Percentiles rank a stretch among this genome's conserved stretches.
phyloP scores from a whole-genome alignment of 352 stramenopile species.

The Nothophytophthora sp. region DNA sequence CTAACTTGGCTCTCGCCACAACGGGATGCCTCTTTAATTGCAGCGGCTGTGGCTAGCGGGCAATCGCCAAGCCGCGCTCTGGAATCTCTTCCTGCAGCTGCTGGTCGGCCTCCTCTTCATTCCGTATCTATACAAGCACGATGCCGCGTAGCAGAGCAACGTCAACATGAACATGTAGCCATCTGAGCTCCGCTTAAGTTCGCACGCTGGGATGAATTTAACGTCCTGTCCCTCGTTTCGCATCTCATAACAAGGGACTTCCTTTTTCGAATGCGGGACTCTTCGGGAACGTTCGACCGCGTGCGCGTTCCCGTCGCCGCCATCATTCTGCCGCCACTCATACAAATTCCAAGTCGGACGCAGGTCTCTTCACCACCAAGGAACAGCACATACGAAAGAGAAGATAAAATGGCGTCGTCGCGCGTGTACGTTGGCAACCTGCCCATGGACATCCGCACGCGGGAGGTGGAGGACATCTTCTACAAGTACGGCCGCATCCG shows the following conservation, averaged over 20 bases:
- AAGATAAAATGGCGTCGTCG: slow-evolving; percentile 26
- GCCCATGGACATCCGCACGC: slow-evolving; percentile 71
- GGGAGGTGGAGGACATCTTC: slow-evolving; percentile 77
- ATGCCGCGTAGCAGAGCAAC: slow-evolving; percentile 26
- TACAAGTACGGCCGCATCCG: slow-evolving; percentile 70
- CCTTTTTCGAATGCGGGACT: too few species aligned
- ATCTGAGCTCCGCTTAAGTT: not conserved
- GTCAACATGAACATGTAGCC: not conserved
- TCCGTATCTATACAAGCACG: slow-evolving; percentile 62
- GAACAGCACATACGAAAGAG: not conserved
- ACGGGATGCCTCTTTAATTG: not conserved
- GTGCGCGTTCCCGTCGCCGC: slow-evolving; percentile 5
- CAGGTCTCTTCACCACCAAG: too few species aligned
- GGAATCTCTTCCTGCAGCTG: slow-evolving; percentile 50
- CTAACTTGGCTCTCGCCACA: too few species aligned
- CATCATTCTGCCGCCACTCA: slow-evolving; percentile 18
- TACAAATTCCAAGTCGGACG: slow-evolving; percentile 29
- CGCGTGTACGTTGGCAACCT: slow-evolving; percentile 77
- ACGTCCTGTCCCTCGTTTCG: too few species aligned
- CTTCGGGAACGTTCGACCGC: too few species aligned
- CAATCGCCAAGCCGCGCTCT: slow-evolving; percentile 45
- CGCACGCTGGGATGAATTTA: too few species aligned
- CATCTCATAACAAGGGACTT: too few species aligned
- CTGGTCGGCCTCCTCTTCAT: slow-evolving; percentile 56
- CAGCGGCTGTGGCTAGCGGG: slow-evolving; percentile 53